These are phyloP conservation scores for Verticillium zaregamsianum DNA, from an alignment of 2,329 filamentous ascomycete species.

Conservation along the genomic window DNA sequence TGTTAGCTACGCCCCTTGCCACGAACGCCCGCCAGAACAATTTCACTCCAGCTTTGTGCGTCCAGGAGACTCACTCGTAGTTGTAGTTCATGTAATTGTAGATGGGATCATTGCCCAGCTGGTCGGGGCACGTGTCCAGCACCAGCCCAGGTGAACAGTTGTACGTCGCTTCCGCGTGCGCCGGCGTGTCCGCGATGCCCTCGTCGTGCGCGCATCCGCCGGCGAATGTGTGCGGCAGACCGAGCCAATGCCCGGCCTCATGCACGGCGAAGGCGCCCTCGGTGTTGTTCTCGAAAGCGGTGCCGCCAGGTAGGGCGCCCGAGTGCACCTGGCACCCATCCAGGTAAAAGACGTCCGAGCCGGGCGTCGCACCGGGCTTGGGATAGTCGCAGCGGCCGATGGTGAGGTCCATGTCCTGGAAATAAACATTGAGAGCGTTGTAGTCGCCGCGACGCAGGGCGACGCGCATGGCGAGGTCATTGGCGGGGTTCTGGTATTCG, in stretches of 20 bases:
- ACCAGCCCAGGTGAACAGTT: constrained; percentile 3
- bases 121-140: constrained; percentile 3
- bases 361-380: constrained; percentile 1
- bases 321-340: constrained; percentile 16
- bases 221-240: constrained; percentile 36
- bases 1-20: not conserved
- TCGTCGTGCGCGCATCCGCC: constrained; percentile 18
- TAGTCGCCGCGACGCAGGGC: constrained; percentile 32
- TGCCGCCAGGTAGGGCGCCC: constrained; percentile 12
- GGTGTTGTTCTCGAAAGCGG: not conserved
- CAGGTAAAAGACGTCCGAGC: not conserved
- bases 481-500: constrained; percentile 5
- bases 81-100: constrained; percentile 12
- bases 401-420: constrained; percentile 26
- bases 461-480: constrained; percentile 33
- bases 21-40: no score
- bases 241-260: constrained; percentile 39
- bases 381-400: constrained; percentile 39
- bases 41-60: not conserved
- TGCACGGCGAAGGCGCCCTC: constrained; percentile 20
- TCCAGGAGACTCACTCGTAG: not conserved
- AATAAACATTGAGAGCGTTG: constrained; percentile 36
- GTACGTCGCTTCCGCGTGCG: constrained; percentile 11
- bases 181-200: constrained; percentile 18
- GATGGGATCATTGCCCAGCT: constrained; percentile 8